Base-by-base conservation (phyloP, 2,329 filamentous ascomycete genomes). In the Aspergillus ustus region DNA sequence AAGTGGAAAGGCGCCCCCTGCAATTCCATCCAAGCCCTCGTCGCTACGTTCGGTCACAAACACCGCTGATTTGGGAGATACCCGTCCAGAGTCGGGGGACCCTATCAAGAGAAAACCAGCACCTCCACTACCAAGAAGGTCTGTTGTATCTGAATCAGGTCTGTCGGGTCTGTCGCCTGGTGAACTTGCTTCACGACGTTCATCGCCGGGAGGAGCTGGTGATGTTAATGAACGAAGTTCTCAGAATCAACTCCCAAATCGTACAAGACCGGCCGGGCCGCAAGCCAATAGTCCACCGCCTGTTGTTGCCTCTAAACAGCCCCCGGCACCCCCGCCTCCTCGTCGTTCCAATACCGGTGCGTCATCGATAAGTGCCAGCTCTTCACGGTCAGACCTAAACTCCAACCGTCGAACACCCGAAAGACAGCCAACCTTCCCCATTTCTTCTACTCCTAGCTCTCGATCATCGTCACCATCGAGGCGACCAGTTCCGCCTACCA, bases 11-110 rank as follows among this genome's bases (percentile, higher is more conserved):
- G 60, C 65, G 31, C 75, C 77, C 17, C 81, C 80, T n/a, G 65
- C 70, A 4, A 78, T 78, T 63, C 81, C 81, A 29, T 75, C 73
- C 13, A 83, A 82, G 64, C 81, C 80, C 51, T 76, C 73, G 17
- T 72, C 75, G 43, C 66, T 81, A 44, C 75, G 77, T n/a, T 76
- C 76, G 15, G 69, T 72, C 17, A 69, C 73, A 11, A 73, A 61
- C 3, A 66, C 67, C 7, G 57, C 64, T 48, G 71, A 73, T 44
- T 19, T 61, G n/a, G 48, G 37, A 5, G 63, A 56, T 7, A 63
- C 53, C 13, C 43, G 56, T 4, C 40, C 62, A 17, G 40, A 55
- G 52, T 40, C 52, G 9, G 66, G 69, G 63, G 70, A 72, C 2
- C 25, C 61, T 2, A 67, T 73, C 34, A 73, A 70, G 43, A 74